Base-by-base conservation (phyloP, 352 stramenopile species). In the Blastocystis sp. region DNA sequence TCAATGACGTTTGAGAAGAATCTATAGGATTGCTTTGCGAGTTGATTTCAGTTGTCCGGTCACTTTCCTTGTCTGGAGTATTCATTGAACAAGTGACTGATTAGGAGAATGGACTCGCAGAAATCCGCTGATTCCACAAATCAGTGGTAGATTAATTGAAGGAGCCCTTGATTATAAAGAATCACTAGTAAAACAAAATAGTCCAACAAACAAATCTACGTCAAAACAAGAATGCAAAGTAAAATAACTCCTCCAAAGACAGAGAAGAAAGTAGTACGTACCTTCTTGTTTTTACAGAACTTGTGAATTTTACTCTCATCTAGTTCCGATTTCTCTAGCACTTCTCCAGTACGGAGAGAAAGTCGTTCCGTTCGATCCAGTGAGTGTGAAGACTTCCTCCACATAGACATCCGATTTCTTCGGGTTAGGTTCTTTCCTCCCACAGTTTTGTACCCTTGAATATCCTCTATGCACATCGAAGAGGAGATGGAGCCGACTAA, bases 371-470 rank as follows among this genome's bases (percentile, higher is more conserved):
- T 59, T n/a, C 50, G 50, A n/a, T 59, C 50, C 11, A 59, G 13
- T n/a, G 50, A 59, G 11, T 59, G 50, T 1, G 50, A 59, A n/a
- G 50, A n/a, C 20, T n/a, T 13, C 20, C 50, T 59, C 50, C 50
- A 59, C 50, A n/a, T 2, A 59, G 20, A 13, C 50, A 80, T 80
- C 23, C 37, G 37, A 9, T n/a, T 37, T n/a, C 64, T 41, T 26
- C 64, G 62, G 23, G 47, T 34, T n/a, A 62, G 23, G 9, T 64
- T 23, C 8, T 34, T 50, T 29, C 37, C 18, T 20, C n/a, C 29
- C 8, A 64, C 50, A 23, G 9, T 80, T 47, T 80, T 80, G 47
- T 66, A 80, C 20, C 70, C 70, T 47, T 80, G 70, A 34, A 80
- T 80, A 23, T 80, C 70, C 29, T 80, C 37, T 8, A 80, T 43